Evolutionary conservation across 305 asterid species (phyloP).

Genomic region (Vinca major): DNA sequence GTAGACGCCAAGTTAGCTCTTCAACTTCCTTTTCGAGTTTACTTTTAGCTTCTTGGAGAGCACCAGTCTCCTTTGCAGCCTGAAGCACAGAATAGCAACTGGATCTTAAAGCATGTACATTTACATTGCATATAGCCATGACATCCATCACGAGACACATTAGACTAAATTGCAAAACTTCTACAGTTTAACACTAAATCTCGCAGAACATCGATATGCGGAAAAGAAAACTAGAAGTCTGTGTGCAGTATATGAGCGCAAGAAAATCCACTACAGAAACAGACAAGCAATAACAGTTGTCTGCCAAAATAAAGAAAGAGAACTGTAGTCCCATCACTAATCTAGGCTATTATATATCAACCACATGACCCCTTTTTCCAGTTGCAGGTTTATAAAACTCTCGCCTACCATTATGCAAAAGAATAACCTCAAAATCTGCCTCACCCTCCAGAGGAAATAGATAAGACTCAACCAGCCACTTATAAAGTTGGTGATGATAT

Average conservation of each 20-base stretch:
- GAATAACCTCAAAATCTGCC: not conserved
- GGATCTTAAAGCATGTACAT: not conserved
- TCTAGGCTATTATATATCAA: not conserved
- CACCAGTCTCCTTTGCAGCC: conserved; percentile 86
- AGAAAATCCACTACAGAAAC: not conserved
- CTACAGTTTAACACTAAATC: not conserved
- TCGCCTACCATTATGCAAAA: not conserved
- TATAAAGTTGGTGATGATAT: not conserved
- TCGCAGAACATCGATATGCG: not conserved
- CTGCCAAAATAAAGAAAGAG: not conserved
- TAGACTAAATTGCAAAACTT: not conserved
- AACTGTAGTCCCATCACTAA: not conserved
- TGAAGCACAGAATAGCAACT: conserved; percentile 23
- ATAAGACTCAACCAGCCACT: not conserved
- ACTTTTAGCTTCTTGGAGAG: conserved; percentile 73
- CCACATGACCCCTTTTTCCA: not conserved
- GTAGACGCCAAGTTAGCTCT: conserved; percentile 53
- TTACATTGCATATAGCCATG: not conserved
- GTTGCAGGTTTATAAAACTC: not conserved
- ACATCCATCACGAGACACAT: not conserved
- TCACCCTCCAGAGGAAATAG: not conserved
- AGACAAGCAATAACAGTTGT: not conserved
- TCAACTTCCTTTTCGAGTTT: conserved; percentile 65
- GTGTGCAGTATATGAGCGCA: not conserved
- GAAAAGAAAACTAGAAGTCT: not conserved